Evolutionary conservation across 2,329 filamentous ascomycete species (phyloP).

Genomic region (Hymenoscyphus linearis): DNA sequence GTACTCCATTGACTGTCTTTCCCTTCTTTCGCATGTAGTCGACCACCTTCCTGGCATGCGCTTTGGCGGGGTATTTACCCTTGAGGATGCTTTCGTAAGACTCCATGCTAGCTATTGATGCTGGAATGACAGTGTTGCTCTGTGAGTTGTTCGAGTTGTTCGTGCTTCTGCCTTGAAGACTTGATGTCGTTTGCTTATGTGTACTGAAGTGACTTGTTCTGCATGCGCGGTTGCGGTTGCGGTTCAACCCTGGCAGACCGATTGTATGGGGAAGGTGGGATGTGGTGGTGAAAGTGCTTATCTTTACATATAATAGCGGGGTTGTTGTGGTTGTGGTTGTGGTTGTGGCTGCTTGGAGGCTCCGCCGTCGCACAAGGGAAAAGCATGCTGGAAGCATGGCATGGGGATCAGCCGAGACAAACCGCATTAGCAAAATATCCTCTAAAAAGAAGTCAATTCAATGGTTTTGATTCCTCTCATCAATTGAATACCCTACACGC

Average conservation of each 20-base stretch:
- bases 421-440: background rate
- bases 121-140: background rate
- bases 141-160: background rate
- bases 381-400: no score
- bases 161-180: background rate
- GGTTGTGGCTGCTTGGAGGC: background rate
- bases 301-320: conserved; percentile 5
- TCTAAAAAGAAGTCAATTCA: background rate
- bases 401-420: background rate
- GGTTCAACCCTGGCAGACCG: background rate
- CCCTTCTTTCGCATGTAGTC: conserved; percentile 66
- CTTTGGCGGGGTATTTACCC: conserved; percentile 76
- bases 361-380: background rate
- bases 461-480: background rate
- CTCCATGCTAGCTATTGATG: conserved; percentile 16
- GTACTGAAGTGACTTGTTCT: background rate
- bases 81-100: conserved; percentile 40
- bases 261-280: conserved; percentile 12
- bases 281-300: conserved; percentile 4
- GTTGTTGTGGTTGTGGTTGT: conserved; percentile 1
- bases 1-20: conserved; percentile 60
- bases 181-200: background rate
- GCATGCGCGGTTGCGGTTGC: background rate
- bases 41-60: conserved; percentile 78
- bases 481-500: no score